Conservation (phyloP, 306 rosid genomes). For the Mucuna pruriens region DNA sequence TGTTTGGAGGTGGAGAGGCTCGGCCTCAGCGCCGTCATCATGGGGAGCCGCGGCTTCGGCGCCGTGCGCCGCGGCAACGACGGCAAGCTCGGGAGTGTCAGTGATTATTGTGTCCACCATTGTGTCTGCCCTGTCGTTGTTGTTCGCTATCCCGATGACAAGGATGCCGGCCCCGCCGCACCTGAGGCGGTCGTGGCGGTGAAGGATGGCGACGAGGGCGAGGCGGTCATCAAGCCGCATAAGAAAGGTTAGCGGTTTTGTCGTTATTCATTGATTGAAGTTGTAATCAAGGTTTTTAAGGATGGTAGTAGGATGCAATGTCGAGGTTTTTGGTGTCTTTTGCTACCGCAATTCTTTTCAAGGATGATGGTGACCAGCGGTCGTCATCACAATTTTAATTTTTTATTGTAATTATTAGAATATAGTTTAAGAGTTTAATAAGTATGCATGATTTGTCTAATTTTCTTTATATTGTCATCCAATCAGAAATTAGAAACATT, state of each 20-base stretch:
- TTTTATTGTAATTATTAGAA: too few relatives aligned
- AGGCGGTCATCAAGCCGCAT: slow-evolving; percentile 50
- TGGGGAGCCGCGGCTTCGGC: slow-evolving; percentile 98
- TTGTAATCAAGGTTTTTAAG: too few relatives aligned
- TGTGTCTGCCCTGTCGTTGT: slow-evolving; percentile 97
- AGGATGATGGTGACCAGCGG: too few relatives aligned
- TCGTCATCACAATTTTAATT: too few relatives aligned
- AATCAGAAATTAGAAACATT: too few relatives aligned
- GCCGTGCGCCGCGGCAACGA: slow-evolving; percentile 82
- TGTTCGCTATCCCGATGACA: slow-evolving; percentile 88
- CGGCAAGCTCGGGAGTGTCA: slow-evolving; percentile 91
- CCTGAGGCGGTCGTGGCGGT: slow-evolving; percentile 41
- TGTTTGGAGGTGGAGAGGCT: slow-evolving; percentile 94
- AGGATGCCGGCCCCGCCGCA: slow-evolving; percentile 44
- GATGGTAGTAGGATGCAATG: too few relatives aligned
- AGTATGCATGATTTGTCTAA: too few relatives aligned
- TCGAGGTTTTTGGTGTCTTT: too few relatives aligned
- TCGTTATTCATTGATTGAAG: neutral
- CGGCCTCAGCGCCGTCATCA: slow-evolving; percentile 93
- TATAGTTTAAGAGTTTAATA: too few relatives aligned
- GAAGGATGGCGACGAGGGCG: slow-evolving; percentile 53
- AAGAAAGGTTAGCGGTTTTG: slow-evolving; percentile 60
- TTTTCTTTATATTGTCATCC: too few relatives aligned
- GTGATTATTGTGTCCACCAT: slow-evolving; percentile 96
- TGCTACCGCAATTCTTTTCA: too few relatives aligned